Evolutionary conservation across 805 yeast genomes (phyloP), one percentile per base, ranked within the genome.

Genomic region (Candida andamanensis): DNA sequence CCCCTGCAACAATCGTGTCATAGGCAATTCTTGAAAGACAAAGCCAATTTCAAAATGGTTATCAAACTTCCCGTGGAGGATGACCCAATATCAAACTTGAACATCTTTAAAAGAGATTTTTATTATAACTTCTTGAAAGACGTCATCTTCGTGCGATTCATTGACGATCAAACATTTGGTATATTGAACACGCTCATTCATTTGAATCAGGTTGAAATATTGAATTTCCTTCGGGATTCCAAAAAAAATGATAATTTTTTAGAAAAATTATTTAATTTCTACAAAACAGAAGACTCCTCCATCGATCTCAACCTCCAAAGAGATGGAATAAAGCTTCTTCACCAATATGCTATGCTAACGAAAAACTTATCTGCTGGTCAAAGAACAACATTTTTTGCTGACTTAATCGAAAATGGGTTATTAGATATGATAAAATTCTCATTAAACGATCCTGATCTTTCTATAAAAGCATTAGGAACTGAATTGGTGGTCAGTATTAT

Each of bases 1-100:
- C 95, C 96, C 1, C 67, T 68, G 10, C 69, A 70, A 42, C 87
- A 85, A 54, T 85, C 95, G 4, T 81, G 85, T 45, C 85, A 85
- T 58, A 63, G 96, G 32, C 75, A 74, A 15, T 81, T 74, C 48
- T 53, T 86, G 19, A 49, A 52, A 3, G 70, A 77, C 40, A 75
- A 76, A 28, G 58, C 79, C 5, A 67, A 68, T 24, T 81, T 84
- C 58, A 81, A 80, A 52, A 80, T 81, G 43, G 83, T 87, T 3
- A 59, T 60, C 7, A 50, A 51, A n/a, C 30, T 85, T 11, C 86
- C 87, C 1, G 63, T 80, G 9, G 60, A 69, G 2, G 71, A 77
- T 45, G 31, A 30, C 4, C 12, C 32, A 8, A 60, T 63, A 2
- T 64, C 77, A 11, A 53, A 59, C 5, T 34, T 59, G 32, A 40